Evolutionary conservation across 2,329 filamentous ascomycete genomes (phyloP).

Genomic region (Pseudonectria buxi): DNA sequence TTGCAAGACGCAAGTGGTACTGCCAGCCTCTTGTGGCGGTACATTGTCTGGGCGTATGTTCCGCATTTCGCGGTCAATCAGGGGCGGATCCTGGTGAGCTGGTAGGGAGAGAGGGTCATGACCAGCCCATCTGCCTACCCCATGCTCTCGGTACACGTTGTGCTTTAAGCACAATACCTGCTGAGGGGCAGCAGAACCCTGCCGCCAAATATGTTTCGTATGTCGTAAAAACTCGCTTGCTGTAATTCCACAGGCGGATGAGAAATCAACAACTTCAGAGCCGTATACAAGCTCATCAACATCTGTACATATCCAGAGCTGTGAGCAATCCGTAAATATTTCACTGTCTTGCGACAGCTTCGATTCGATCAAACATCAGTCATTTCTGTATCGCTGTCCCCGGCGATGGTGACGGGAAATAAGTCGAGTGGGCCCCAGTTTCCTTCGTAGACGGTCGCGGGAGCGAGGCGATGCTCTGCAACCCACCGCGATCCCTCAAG

Average conservation of each 20-base stretch:
- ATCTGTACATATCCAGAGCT: conserved; percentile 28
- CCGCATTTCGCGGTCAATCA: conserved; percentile 1
- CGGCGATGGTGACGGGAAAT: conserved; percentile 29
- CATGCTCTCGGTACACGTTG: too few relatives aligned
- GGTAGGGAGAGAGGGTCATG: too few relatives aligned
- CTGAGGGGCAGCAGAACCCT: conserved; percentile 12
- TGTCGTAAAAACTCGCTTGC: conserved; percentile 24
- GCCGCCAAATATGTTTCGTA: conserved; percentile 13
- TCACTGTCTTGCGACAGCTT: not conserved
- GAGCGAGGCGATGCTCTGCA: conserved; percentile 65
- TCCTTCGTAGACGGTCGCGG: conserved; percentile 93
- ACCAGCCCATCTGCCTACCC: too few relatives aligned
- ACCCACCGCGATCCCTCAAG: conserved; percentile 77
- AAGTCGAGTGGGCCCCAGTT: conserved; percentile 79
- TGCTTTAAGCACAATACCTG: conserved; percentile 16
- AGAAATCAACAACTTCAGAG: conserved; percentile 9
- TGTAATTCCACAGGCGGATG: conserved; percentile 14
- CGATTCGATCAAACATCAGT: conserved; percentile 42
- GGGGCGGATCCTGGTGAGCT: too few relatives aligned
- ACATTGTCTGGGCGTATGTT: conserved; percentile 5
- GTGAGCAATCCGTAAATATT: conserved; percentile 18
- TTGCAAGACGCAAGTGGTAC: conserved; percentile 19
- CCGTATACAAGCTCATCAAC: conserved; percentile 11
- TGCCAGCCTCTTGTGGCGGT: conserved; percentile 4
- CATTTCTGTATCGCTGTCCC: conserved; percentile 51